These are phyloP conservation scores for Aspergillus niger DNA, from an alignment of 2,329 filamentous ascomycete species.

Conservation along the genomic window DNA sequence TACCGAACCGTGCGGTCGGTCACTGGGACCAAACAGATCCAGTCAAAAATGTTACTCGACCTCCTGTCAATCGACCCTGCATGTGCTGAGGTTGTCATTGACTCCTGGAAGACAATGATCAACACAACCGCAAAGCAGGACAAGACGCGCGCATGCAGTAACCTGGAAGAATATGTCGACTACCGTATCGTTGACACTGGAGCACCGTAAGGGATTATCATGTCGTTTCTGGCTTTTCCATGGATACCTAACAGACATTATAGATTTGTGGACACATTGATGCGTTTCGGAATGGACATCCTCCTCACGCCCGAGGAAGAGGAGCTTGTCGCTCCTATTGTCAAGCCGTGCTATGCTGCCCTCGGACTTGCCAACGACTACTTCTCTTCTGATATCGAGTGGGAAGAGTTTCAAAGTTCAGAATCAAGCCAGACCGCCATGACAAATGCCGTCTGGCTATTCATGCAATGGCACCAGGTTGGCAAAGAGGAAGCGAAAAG, in stretches of 20 bases:
- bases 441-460: constrained; percentile 23
- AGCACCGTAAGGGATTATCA: constrained; percentile 11
- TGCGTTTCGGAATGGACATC: constrained; percentile 21
- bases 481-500: constrained; percentile 14
- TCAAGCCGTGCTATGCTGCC: constrained; percentile 19
- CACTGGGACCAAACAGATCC: constrained; percentile 22
- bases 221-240: no score
- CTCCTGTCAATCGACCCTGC: constrained; percentile 15
- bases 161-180: constrained; percentile 21
- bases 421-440: constrained; percentile 4
- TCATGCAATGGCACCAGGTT: constrained; percentile 19
- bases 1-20: constrained; percentile 22
- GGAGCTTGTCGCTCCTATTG: constrained; percentile 10
- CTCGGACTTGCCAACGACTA: constrained; percentile 23
- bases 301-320: constrained; percentile 14
- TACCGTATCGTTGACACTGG: constrained; percentile 24
- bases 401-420: constrained; percentile 14
- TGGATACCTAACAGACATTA: no score
- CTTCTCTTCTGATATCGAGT: constrained; percentile 22
- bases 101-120: constrained; percentile 23
- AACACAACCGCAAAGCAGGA: constrained; percentile 20
- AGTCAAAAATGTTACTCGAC: constrained; percentile 23
- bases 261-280: constrained; percentile 18
- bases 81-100: constrained; percentile 20
- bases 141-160: constrained; percentile 17